A percentile compares a stretch with the other conserved stretches of the same genome.
phyloP scores from a whole-genome alignment of 2,329 filamentous ascomycete species.

The Talaromyces sp. region DNA sequence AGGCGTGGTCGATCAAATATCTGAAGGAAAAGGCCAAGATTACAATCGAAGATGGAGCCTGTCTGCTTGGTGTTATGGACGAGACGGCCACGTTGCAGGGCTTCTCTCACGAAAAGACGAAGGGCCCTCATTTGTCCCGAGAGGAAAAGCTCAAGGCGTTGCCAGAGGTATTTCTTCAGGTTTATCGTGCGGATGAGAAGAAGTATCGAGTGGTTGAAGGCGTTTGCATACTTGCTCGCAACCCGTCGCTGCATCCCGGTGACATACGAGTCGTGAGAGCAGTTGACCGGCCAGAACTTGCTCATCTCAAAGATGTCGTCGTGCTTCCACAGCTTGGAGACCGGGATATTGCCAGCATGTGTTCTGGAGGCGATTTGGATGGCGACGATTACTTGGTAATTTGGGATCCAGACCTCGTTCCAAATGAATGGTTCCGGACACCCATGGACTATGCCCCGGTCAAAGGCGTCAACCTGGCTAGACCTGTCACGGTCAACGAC shows the following conservation, averaged over 20 bases:
- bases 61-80: slow-evolving; percentile 83
- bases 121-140: slow-evolving; percentile 29
- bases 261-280: slow-evolving; percentile 87
- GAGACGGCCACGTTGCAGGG: slow-evolving; percentile 76
- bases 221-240: slow-evolving; percentile 80
- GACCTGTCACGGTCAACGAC: slow-evolving; percentile 68
- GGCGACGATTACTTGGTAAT: slow-evolving; percentile 95
- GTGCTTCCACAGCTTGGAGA: slow-evolving; percentile 84
- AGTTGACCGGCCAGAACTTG: slow-evolving; percentile 69
- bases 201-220: slow-evolving; percentile 69
- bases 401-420: slow-evolving; percentile 78
- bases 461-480: slow-evolving; percentile 55
- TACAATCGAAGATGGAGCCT: slow-evolving; percentile 76
- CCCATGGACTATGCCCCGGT: slow-evolving; percentile 75
- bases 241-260: slow-evolving; percentile 89
- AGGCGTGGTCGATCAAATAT: slow-evolving; percentile 81
- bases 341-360: slow-evolving; percentile 85
- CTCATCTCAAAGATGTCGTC: slow-evolving; percentile 78
- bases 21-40: slow-evolving; percentile 93
- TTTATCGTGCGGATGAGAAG: slow-evolving; percentile 59
- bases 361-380: slow-evolving; percentile 91
- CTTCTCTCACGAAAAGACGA: slow-evolving; percentile 56
- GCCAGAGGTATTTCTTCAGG: slow-evolving; percentile 86
- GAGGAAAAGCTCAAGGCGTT: slow-evolving; percentile 54
- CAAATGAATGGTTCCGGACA: slow-evolving; percentile 64